Conservation (phyloP, 495 filamentous ascomycete species). For the Chaetomium tenue region DNA sequence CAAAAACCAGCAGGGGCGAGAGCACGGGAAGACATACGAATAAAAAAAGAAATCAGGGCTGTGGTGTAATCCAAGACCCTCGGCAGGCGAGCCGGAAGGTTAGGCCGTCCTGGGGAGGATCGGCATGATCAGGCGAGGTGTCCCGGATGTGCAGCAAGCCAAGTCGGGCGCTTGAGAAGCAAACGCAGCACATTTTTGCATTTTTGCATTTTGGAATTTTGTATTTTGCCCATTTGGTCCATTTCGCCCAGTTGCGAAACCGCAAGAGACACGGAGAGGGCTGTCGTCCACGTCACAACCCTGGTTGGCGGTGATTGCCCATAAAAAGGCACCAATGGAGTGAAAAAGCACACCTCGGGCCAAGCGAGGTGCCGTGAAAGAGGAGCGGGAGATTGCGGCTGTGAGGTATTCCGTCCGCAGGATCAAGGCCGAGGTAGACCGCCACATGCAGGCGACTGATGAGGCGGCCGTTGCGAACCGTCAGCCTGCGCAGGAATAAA, state of each 20-base stretch:
- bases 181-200: conserved; percentile 11
- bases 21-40: not conserved
- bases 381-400: conserved; percentile 4
- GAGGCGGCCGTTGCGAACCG: no score
- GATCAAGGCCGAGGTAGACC: no score
- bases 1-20: not conserved
- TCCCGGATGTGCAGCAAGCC: conserved; percentile 13
- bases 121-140: conserved; percentile 16
- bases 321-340: conserved; percentile 14
- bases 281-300: conserved; percentile 22
- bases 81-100: conserved; percentile 6
- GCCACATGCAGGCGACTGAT: not conserved
- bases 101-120: conserved; percentile 16
- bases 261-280: not conserved
- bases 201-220: no score
- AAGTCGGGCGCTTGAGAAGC: conserved; percentile 9
- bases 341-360: not conserved
- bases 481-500: no score
- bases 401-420: not conserved
- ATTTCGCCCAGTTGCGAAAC: not conserved
- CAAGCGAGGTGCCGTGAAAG: conserved; percentile 2
- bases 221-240: no score
- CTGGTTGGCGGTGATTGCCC: conserved; percentile 31
- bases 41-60: not conserved
- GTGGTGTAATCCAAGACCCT: not conserved